Evolutionary conservation across 176 grass and related monocot genomes (phyloP), one percentile per base, ranked within the genome.

Genomic region (Carex littledalei): DNA sequence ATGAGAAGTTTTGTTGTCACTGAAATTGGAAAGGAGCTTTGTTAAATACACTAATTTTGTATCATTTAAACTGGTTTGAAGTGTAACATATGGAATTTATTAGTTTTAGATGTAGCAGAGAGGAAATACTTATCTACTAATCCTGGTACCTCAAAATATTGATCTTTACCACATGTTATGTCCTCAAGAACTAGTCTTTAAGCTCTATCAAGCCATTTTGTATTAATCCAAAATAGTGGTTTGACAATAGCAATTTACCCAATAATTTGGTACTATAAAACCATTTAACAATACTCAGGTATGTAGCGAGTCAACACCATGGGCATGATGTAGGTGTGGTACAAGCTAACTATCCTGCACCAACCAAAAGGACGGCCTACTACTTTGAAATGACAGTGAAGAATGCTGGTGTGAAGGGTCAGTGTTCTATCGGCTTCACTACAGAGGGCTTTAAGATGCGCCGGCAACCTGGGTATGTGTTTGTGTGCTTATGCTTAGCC

Each of bases 331-430:
- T 99, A 31, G 97, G 97, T n/a, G 91, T 79, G 65, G 97, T 99
- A 83, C 93, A 96, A 85, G 93, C 93, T 31, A 67, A 99, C 88
- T 77, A 80, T 53, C 97, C 90, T 13, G 93, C 88, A 29, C 97
- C 97, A 18, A 92, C 90, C 52, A 91, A 47, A 86, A 87, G 90
- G 20, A 34, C 80, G 1, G 91, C 85, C 10, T 99, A 99, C 84
- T 96, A 94, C 79, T 99, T 99, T 54, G 97, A 99, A 90, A 94
- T 99, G 97, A 78, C 45, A 5, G 93, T 99, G 54, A 96, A 81
- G 81, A 92, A 94, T 68, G 88, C 88, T 1, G 97, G 97, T 4
- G 13, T 67, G 32, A 96, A 90, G 90, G 93, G 91, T 12, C 91
- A 92, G 67, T 78, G 80, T 43, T 85, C 97, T 17, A 96, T 99